phyloP scores from a whole-genome alignment of 2,329 filamentous ascomycete genomes.

The Penicillium thymicola region DNA sequence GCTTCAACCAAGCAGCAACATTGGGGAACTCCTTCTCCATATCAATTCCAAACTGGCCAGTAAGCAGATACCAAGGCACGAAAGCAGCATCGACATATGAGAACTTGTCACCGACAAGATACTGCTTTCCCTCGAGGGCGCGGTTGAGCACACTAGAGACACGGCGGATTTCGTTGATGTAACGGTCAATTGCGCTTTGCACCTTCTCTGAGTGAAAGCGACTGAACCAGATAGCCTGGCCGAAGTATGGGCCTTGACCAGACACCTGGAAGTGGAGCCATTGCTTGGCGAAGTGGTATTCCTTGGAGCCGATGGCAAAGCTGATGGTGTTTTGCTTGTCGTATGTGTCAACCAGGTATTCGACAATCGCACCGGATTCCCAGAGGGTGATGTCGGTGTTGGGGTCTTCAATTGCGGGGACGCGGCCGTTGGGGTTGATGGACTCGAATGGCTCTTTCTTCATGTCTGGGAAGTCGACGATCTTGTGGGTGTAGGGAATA shows the following conservation, averaged over 20 bases:
- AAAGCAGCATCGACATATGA: constrained; percentile 46
- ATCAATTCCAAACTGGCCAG: constrained; percentile 17
- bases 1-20: constrained; percentile 30
- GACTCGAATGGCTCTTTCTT: constrained; percentile 29
- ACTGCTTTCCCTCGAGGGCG: constrained; percentile 37
- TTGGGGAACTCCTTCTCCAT: constrained; percentile 31
- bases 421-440: constrained; percentile 36
- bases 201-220: constrained; percentile 44
- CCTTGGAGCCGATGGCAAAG: constrained; percentile 33
- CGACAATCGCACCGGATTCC: constrained; percentile 46
- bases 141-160: constrained; percentile 45
- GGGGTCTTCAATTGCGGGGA: constrained; percentile 37
- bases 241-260: constrained; percentile 51
- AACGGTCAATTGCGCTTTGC: constrained; percentile 44
- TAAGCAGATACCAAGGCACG: constrained; percentile 33
- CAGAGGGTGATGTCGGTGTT: constrained; percentile 41
- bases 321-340: constrained; percentile 41
- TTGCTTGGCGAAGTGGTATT: constrained; percentile 41
- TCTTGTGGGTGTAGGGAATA: constrained; percentile 27
- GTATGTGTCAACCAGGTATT: constrained; percentile 47
- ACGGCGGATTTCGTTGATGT: constrained; percentile 45
- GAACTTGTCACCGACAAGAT: constrained; percentile 44
- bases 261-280: constrained; percentile 48
- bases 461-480: constrained; percentile 25
- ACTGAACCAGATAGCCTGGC: constrained; percentile 47